Evolutionary conservation across 495 filamentous ascomycete species (phyloP), one percentile per base, ranked within the genome.

Genomic region (Extremus antarcticus): DNA sequence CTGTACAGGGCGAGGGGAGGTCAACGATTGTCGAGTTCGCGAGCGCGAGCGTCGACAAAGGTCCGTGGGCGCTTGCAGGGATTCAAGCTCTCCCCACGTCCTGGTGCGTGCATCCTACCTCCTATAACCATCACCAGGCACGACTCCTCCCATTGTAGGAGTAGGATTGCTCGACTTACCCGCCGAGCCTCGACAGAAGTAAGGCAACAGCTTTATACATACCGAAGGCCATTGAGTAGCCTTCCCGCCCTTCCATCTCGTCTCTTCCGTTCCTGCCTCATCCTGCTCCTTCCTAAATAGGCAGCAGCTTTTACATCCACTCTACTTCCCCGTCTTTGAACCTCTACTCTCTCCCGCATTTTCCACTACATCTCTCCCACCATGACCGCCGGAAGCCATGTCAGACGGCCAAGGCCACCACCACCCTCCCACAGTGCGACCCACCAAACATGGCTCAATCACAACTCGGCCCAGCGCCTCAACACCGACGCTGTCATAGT

Each of bases 401-500:
- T 43, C 25, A 46, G 43, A 10, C 51, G 32, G 4, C 20, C 52
- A 20, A 38, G 55, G 50, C 46, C 57, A 9, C 22, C 57, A 22
- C 47, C 25, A 24, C 52, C 63, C 10, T 40, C 56, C 23, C 57
- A 55, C 22, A 65, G 68, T 55, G 51, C 64, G 24, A 57, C 61
- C 13, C 29, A 35, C 29, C 7, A 35, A 4, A 4, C 7, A 4
- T 35, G 29, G 29, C 29, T 77, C 60, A 47, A 69, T 15, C 76
- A 81, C 63, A 67, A 72, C 25, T 63, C 70, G 10, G 79, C 60
- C 46, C 62, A 67, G 49, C 69, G 78, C n/a, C 48, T 73, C 63
- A 71, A 69, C 60, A 79, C 78, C 8, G 75, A 82, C 65, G 61
- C 68, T 3, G 63, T 79, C 24, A 72, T 83, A 43, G 70, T 71